Evolutionary conservation across 2,329 filamentous ascomycete genomes (phyloP), one percentile per base, ranked within the genome.

Genomic region (Colletotrichum tabaci): DNA sequence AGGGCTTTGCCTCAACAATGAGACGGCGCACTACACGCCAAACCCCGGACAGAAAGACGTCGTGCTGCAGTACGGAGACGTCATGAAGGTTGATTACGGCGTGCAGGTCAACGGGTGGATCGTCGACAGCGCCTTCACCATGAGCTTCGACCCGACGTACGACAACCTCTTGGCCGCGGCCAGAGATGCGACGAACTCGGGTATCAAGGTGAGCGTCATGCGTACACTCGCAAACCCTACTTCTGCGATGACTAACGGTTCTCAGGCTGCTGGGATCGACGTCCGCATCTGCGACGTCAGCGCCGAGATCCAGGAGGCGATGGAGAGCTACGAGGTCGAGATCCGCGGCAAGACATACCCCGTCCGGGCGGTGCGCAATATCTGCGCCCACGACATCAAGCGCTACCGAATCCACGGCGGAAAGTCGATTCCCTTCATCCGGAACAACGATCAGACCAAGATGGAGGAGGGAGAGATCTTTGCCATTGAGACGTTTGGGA

Each of bases 391-490:
- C 85, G 96, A 93, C 75, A 98, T 98, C 78, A 87, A 94, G 67
- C 95, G 91, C 73, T 96, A 95, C 85, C 91, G 91, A 80, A 98
- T 98, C 77, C 95, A 98, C 84, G 95, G 95, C 69, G 93, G 91
- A 77, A 98, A 98, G 87, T 95, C 93, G 75, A 94, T 98, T 62
- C 96, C 95, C 0, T 98, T 98, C 77, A 94, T 98, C 74, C 97
- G 97, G 86, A 92, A 91, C 73, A 89, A 90, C 73, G 94, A 97
- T 78, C 91, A 92, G 80, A 97, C 94, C 63, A 98, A 97, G 88
- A 98, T 98, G 96, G 95, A 98, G 84, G 96, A 98, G 83, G 95
- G 95, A 52, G 95, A 98, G 79, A 92, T 95, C 21, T 98, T 97
- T 81, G 95, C 95, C 74, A 97, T 98, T 77, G 95, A 98, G 85